Evolutionary conservation across 2,329 filamentous ascomycete genomes (phyloP).

Genomic region (Penicillium digitatum): DNA sequence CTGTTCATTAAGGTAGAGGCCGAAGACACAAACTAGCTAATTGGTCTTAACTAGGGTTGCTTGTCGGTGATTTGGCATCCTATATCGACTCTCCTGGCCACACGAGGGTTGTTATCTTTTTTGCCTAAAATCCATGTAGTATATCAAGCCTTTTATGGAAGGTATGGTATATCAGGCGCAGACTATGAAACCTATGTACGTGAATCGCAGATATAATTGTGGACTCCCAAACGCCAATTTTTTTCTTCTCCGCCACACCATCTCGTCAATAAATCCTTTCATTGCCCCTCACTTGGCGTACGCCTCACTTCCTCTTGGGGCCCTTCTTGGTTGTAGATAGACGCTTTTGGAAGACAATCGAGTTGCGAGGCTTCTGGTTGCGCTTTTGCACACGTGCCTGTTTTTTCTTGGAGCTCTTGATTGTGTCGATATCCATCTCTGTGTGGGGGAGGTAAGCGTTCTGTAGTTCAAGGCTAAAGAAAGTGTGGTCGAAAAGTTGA

Average conservation of each 20-base stretch:
- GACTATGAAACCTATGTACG: slow-evolving; percentile 10
- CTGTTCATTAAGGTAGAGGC: background rate
- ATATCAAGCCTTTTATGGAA: background rate
- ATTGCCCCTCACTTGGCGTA: background rate
- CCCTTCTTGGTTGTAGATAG: slow-evolving; percentile 31
- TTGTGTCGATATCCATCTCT: slow-evolving; percentile 43
- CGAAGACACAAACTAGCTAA: background rate
- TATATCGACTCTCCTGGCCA: background rate
- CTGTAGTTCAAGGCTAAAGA: background rate
- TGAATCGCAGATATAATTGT: slow-evolving; percentile 6
- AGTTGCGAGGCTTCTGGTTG: slow-evolving; percentile 35
- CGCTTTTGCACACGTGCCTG: slow-evolving; percentile 40
- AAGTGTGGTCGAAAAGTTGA: background rate
- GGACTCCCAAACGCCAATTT: slow-evolving; percentile 13
- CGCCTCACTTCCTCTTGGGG: slow-evolving; percentile 31
- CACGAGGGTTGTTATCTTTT: background rate
- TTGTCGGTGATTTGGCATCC: background rate
- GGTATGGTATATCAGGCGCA: slow-evolving; percentile 3
- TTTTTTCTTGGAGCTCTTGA: slow-evolving; percentile 27
- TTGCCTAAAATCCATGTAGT: background rate
- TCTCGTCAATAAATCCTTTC: background rate
- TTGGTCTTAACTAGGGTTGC: background rate
- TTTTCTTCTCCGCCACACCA: background rate
- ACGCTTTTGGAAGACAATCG: slow-evolving; percentile 39
- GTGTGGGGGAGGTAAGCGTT: slow-evolving; percentile 6